Conservation (phyloP, 2,329 filamentous ascomycete genomes). For the Colletotrichum lini region DNA sequence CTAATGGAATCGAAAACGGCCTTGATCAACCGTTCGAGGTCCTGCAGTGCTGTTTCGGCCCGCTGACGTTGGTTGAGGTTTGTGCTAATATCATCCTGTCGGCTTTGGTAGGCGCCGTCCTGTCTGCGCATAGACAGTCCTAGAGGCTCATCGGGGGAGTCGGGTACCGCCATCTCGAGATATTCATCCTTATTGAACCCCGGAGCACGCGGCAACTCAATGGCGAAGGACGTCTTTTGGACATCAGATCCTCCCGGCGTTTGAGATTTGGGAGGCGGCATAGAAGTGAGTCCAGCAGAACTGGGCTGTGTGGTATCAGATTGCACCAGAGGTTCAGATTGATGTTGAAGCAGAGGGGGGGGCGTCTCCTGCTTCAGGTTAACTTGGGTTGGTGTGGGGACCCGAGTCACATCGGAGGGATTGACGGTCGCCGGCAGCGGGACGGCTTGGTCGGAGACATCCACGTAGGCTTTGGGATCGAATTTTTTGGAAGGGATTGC, state of each 20-base stretch:
- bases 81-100: slow-evolving; percentile 71
- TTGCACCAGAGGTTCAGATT: neutral
- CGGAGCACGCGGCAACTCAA: slow-evolving; percentile 61
- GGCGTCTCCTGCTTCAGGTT: slow-evolving; percentile 13
- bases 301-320: slow-evolving; percentile 3
- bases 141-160: slow-evolving; percentile 62
- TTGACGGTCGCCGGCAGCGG: slow-evolving; percentile 40
- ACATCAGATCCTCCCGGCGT: neutral
- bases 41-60: slow-evolving; percentile 80
- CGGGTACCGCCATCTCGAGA: slow-evolving; percentile 57
- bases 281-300: neutral
- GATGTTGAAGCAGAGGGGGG: neutral
- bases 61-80: slow-evolving; percentile 86
- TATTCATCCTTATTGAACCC: slow-evolving; percentile 68
- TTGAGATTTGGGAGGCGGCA: slow-evolving; percentile 1
- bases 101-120: slow-evolving; percentile 56
- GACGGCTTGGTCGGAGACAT: slow-evolving; percentile 47
- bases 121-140: slow-evolving; percentile 67
- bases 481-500: slow-evolving; percentile 62
- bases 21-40: slow-evolving; percentile 78
- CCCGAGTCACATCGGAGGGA: slow-evolving; percentile 16
- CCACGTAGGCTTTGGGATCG: slow-evolving; percentile 55
- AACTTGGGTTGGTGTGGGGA: slow-evolving; percentile 7
- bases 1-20: slow-evolving; percentile 86
- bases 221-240: slow-evolving; percentile 52